Conservation (phyloP, 495 filamentous ascomycete genomes). For the Symbiotaphrina buchneri region DNA sequence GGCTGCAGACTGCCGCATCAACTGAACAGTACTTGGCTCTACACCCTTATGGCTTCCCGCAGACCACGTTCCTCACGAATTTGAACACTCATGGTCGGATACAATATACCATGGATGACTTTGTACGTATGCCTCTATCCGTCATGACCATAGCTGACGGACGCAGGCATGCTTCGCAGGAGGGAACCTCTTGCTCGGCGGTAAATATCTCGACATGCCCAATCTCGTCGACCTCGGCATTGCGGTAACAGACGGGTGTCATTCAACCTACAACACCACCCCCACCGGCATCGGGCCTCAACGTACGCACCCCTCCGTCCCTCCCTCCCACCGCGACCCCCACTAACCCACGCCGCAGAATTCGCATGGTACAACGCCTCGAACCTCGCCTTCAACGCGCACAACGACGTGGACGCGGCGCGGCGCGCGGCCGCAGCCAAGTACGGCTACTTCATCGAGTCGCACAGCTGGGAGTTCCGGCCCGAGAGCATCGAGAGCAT, state of each 20-base stretch:
- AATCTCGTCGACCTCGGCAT: slow-evolving; percentile 58
- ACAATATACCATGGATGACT: slow-evolving; percentile 17
- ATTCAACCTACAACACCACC: slow-evolving; percentile 46
- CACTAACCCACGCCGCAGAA: slow-evolving; percentile 33
- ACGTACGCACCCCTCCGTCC: too few species aligned
- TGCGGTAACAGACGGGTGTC: slow-evolving; percentile 47
- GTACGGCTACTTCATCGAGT: slow-evolving; percentile 56
- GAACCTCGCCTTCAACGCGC: slow-evolving; percentile 31
- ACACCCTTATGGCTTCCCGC: slow-evolving; percentile 44
- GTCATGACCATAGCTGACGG: too few species aligned
- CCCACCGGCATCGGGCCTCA: slow-evolving; percentile 64
- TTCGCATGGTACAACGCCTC: slow-evolving; percentile 18
- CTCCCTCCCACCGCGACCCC: too few species aligned
- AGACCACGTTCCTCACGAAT: slow-evolving; percentile 52
- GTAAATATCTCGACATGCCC: slow-evolving; percentile 35
- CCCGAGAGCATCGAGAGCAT: slow-evolving; percentile 76
- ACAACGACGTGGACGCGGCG: not conserved
- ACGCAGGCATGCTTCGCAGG: slow-evolving; percentile 66
- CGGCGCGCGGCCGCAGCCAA: not conserved
- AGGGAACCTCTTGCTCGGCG: slow-evolving; percentile 76
- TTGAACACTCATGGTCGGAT: slow-evolving; percentile 23
- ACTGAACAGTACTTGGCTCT: slow-evolving; percentile 48
- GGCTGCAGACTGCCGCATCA: slow-evolving; percentile 58
- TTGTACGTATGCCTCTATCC: too few species aligned
- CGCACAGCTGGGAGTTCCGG: slow-evolving; percentile 38